Base-by-base conservation (phyloP, 345 rosid species). In the Populus euphratica region DNA sequence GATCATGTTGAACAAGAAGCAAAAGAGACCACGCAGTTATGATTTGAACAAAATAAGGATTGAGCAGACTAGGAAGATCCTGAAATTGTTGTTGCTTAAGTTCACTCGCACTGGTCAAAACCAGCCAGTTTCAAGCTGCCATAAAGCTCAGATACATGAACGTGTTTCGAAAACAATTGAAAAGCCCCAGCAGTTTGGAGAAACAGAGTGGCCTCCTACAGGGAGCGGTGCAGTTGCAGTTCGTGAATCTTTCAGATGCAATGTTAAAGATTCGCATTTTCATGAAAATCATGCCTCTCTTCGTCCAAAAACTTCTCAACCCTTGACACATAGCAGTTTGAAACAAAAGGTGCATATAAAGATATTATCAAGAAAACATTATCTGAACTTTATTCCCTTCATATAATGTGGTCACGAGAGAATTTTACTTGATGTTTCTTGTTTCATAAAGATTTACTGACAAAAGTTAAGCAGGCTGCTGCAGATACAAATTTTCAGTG, bases 321-420 rank as follows among this genome's bases (percentile, higher is more conserved):
- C 74, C 44, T 67, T 69, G 41, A 62, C 76, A 17, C 36, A 39
- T 12, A 62, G 39, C 52, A 49, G 78, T 29, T 35, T 9, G 68
- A 78, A 70, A 76, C 67, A 75, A 49, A 63, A 81, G 88, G 88
- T 87, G 79, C 73, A 67, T 13, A 68, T 23, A 50, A n/a, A 8
- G 16, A 16, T 25, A 29, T 10, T 52, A 35, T 61, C 17, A 33
- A 33, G 16, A 16, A 62, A 50, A 29, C 29, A 39, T n/a, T 31
- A 6, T 61, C 49, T 2, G 2, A 64, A 27, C 69, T 63, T 74
- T 2, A 74, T 66, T 49, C 67, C 41, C 12, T 66, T 33, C 31
- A 11, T 20, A 21, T 66, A 25, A 23, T 35, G 25, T 18, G 39
- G 8, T 11, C 63, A 75, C 63, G 5, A 31, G n/a, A 41, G 25